These are phyloP conservation scores for Suhomyces taliae DNA, from an alignment of 1,139 yeast genomes.

Conservation along the genomic window DNA sequence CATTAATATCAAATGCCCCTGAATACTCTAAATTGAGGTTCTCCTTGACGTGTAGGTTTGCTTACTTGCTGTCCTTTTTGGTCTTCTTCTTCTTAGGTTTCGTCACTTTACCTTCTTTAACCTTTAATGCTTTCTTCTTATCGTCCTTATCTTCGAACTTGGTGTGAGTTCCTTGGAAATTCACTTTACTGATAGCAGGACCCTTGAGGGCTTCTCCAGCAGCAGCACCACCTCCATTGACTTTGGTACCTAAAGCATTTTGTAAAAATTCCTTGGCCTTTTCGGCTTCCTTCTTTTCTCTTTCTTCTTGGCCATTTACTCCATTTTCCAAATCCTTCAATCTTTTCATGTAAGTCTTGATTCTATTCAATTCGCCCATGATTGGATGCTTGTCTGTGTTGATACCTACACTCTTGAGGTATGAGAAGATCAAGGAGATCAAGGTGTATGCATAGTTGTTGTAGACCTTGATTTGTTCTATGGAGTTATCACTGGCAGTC, in stretches of 20 bases:
- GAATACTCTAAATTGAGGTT: too few relatives aligned
- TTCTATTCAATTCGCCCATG: constrained; percentile 67
- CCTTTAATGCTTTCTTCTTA: constrained; percentile 6
- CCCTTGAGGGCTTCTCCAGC: constrained; percentile 24
- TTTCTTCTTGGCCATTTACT: constrained; percentile 17
- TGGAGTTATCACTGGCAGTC: constrained; percentile 26
- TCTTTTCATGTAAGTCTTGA: constrained; percentile 67
- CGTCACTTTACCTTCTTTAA: constrained; percentile 1
- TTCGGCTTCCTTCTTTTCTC: constrained; percentile 27
- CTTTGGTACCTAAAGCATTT: constrained; percentile 43
- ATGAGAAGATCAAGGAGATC: constrained; percentile 51
- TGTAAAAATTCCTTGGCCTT: constrained; percentile 46
- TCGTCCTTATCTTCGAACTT: constrained; percentile 40
- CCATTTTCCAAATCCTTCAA: constrained; percentile 44
- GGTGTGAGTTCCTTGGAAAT: constrained; percentile 62
- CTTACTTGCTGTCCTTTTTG: constrained; percentile 7
- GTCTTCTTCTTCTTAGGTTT: constrained; percentile 6
- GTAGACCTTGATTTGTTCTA: constrained; percentile 37
- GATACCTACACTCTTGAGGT: constrained; percentile 60
- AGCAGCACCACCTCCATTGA: constrained; percentile 33
- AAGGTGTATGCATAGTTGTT: constrained; percentile 47
- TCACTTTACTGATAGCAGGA: constrained; percentile 61
- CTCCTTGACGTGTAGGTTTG: too few relatives aligned
- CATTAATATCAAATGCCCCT: too few relatives aligned
- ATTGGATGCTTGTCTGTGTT: constrained; percentile 61